These are phyloP conservation scores for Colletotrichum euphorbiae DNA, from an alignment of 2,329 filamentous ascomycete species.

Conservation along the genomic window DNA sequence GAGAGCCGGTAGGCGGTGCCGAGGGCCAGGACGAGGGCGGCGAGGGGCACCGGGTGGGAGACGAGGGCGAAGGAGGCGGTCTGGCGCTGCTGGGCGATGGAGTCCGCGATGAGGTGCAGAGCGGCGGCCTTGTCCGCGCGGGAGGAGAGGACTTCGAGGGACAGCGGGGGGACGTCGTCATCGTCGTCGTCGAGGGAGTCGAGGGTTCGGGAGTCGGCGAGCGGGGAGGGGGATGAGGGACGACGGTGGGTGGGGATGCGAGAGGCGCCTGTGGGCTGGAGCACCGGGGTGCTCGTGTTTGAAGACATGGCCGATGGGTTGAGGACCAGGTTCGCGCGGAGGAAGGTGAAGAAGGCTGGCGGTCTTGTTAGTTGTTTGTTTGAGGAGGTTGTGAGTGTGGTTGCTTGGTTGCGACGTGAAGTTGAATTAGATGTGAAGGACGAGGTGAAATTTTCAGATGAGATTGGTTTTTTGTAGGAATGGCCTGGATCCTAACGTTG, in stretches of 20 bases:
- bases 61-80: constrained; percentile 72
- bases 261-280: constrained; percentile 57
- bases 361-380: constrained; percentile 37
- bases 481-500: constrained; percentile 2
- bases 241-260: constrained; percentile 43
- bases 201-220: constrained; percentile 55
- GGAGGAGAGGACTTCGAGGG: constrained; percentile 66
- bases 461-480: constrained; percentile 17
- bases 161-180: constrained; percentile 69
- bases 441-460: constrained; percentile 24
- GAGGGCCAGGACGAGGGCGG: constrained; percentile 58
- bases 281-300: constrained; percentile 72
- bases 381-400: background rate
- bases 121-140: constrained; percentile 73
- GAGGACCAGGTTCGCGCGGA: constrained; percentile 83
- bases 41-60: constrained; percentile 68
- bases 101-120: constrained; percentile 81
- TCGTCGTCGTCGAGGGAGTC: constrained; percentile 53
- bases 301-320: constrained; percentile 71
- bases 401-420: background rate
- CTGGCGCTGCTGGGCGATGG: constrained; percentile 84
- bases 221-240: constrained; percentile 51
- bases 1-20: constrained; percentile 59
- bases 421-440: background rate
- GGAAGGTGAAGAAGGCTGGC: constrained; percentile 84